Evolutionary conservation across 768 basidiomycete species (phyloP), one percentile per base, ranked within the genome.

Genomic region (Calocera cornea): DNA sequence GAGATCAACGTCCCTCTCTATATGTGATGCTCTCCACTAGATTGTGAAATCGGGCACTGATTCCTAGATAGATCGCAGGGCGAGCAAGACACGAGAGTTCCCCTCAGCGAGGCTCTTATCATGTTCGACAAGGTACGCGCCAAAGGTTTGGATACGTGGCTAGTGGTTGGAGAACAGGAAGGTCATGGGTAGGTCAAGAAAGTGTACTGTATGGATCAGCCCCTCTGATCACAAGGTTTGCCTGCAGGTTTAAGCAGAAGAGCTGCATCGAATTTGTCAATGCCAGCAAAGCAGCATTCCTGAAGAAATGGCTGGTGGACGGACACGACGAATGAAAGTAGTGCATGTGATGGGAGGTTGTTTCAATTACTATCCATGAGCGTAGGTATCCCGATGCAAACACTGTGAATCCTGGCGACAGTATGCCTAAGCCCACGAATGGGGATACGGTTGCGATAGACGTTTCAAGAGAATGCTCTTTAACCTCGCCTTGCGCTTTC

Each of bases 181-280:
- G 79, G 80, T 19, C 79, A 80, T 63, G 80, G 80, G 54, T 80
- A 40, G 65, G 79, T 36, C 16, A 1, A 24, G 17, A n/a, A n/a
- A n/a, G n/a, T n/a, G 24, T 2, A 31, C n/a, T 54, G 19, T 64
- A 38, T 16, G 22, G 31, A 2, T 40, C 64, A 34, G 5, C 40
- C 19, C 14, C 10, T 5, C 22, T 60, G 54, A 34, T 34, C 63
- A 41, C 72, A 17, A 14, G 64, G 8, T 68, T 11, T 19, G 24
- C 36, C 47, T 34, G n/a, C 78, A 79, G 79, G 7, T 81, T 81
- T 73, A 77, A 70, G 69, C 79, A 80, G 69, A 80, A 78, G 75
- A 78, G 76, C 36, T 78, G 80, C 27, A 78, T 81, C 31, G 79
- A 80, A 67, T 81, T 75, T 44, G 76, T 76, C 49, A 78, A 80